A percentile compares a stretch with the other conserved stretches of the same genome.
Evolutionary conservation across 306 rosid genomes (phyloP).

Genomic region (Abrus pulchellus): DNA sequence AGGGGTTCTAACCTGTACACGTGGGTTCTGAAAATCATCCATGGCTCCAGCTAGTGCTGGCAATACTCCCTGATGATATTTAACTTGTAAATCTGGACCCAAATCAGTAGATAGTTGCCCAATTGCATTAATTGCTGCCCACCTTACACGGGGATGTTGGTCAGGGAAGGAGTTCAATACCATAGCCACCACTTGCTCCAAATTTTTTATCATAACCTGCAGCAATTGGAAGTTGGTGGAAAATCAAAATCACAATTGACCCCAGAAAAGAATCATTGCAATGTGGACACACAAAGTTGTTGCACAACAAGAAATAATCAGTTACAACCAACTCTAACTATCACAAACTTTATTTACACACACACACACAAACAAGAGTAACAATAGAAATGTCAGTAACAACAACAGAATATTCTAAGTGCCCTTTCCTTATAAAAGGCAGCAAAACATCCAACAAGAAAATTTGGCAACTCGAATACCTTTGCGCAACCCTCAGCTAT

Average conservation of each 20-base stretch:
- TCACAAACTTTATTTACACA: not conserved
- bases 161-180: conserved; percentile 91
- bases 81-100: conserved; percentile 97
- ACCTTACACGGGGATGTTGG: conserved; percentile 97
- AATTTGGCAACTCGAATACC: conserved; percentile 55
- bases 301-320: not conserved
- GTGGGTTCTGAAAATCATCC: conserved; percentile 98
- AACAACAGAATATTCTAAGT: not conserved
- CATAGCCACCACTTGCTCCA: conserved; percentile 99
- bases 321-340: not conserved
- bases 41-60: conserved; percentile 92
- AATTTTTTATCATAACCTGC: conserved; percentile 91
- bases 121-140: conserved; percentile 99
- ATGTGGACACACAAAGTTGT: not conserved
- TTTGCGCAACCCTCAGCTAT: conserved; percentile 95
- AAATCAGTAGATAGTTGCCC: conserved; percentile 97
- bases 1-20: conserved; percentile 78
- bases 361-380: too few relatives aligned
- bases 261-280: not conserved
- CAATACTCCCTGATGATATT: conserved; percentile 84
- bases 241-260: conserved; percentile 19
- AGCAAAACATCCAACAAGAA: not conserved
- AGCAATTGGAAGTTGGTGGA: conserved; percentile 2
- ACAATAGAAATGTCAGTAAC: not conserved
- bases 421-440: not conserved